Percentiles rank a stretch among this genome's conserved stretches.
Evolutionary conservation across 2,329 filamentous ascomycete genomes (phyloP).

Genomic region (Aureobasidium sp.): DNA sequence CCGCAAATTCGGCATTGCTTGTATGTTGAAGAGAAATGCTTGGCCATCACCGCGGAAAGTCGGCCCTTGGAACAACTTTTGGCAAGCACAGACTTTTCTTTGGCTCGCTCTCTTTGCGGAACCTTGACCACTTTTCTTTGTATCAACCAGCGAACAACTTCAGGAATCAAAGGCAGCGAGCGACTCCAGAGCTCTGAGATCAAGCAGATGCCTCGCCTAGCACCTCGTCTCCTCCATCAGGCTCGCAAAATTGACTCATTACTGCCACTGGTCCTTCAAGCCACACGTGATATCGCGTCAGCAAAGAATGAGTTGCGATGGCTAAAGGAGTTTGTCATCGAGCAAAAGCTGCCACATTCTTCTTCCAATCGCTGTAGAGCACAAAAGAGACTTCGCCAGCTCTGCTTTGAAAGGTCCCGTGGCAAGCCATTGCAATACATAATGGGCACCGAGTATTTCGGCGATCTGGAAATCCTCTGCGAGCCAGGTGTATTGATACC

Average conservation of each 20-base stretch:
- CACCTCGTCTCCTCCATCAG: neutral
- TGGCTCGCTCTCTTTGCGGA: too few relatives aligned
- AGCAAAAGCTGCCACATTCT: conserved; percentile 12
- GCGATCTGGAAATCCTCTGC: conserved; percentile 71
- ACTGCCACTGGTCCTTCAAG: conserved; percentile 45
- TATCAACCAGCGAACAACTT: too few relatives aligned
- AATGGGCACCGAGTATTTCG: conserved; percentile 82
- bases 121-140: too few relatives aligned
- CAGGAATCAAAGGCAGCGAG: too few relatives aligned
- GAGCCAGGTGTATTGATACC: conserved; percentile 77
- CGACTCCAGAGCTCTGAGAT: too few relatives aligned
- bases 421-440: conserved; percentile 86
- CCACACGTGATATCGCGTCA: conserved; percentile 56
- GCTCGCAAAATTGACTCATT: conserved; percentile 9
- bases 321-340: conserved; percentile 53
- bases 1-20: conserved; percentile 2
- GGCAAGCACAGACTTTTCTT: neutral
- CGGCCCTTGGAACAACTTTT: neutral
- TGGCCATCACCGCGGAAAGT: neutral
- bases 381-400: conserved; percentile 19
- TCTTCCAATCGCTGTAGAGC: conserved; percentile 21
- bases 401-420: conserved; percentile 39
- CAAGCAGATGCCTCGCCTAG: conserved; percentile 13
- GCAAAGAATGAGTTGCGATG: conserved; percentile 66
- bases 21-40: conserved; percentile 2